Evolutionary conservation across 345 rosid species (phyloP), one percentile per base, ranked within the genome.

Genomic region (Arabis alpina): DNA sequence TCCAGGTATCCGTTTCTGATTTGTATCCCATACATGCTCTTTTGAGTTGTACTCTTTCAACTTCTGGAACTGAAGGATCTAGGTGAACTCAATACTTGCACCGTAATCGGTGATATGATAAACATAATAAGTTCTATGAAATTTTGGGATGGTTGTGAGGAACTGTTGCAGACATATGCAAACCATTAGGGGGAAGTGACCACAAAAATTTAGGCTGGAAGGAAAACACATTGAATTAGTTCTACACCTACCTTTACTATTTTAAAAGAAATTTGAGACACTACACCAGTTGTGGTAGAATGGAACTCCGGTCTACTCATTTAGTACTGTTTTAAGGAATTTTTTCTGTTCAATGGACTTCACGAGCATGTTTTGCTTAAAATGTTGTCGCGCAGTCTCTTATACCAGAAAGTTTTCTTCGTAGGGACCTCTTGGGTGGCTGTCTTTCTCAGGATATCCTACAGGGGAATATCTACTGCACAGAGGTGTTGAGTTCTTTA

Each of bases 361-460:
- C 16, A 58, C 16, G 65, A 39, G 66, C 74, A 51, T 70, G 58
- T 68, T 61, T 61, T 54, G 43, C 74, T 37, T 47, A 5, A 67
- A 52, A 9, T 34, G 9, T 28, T 37, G 54, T 27, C 2, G 43
- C 23, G 10, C 32, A 19, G 64, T 54, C 23, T 69, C 41, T 76
- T 70, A 62, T 49, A 50, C 19, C 23, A 2, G 61, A 62, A 70
- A 40, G 16, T 63, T 51, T 66, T 74, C 48, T 69, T 82, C 70
- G 75, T 77, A 94, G 99, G 97, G 97, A 78, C 99, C 99, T 73
- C 87, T 89, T 76, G 96, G 90, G 69, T 94, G 93, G 95, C 88
- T 89, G 64, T 83, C 99, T 49, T 64, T 86, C 71, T 82, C 92
- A 75, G 93, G 85, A 72, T 80, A 85, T 76, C 92, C 93, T 65